A percentile compares a stretch with the other conserved stretches of the same genome.
Conservation (phyloP, 768 basidiomycete species). For the Kondoa malvinella region DNA sequence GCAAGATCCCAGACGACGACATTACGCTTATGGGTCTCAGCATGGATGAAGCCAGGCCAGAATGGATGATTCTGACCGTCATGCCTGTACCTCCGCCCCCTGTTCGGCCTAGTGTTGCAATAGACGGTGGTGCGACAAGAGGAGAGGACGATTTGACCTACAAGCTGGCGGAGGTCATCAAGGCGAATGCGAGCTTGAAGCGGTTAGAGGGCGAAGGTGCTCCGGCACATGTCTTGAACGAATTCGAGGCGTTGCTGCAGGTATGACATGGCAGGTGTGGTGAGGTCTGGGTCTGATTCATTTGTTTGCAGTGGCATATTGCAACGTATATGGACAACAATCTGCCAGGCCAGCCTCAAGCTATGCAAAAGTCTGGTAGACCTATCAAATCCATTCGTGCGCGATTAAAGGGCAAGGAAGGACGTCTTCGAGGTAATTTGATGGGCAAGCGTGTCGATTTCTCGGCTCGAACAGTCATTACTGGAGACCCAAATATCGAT, state of each 20-base stretch:
- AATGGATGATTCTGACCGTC: slow-evolving; percentile 99
- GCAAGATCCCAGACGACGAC: slow-evolving; percentile 83
- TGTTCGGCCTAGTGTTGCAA: slow-evolving; percentile 91
- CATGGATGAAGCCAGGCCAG: slow-evolving; percentile 87
- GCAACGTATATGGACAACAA: slow-evolving; percentile 99
- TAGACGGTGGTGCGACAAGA: slow-evolving; percentile 89
- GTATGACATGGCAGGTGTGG: background rate
- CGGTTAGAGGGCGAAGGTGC: slow-evolving; percentile 91
- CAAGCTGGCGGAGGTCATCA: slow-evolving; percentile 90
- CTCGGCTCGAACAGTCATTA: slow-evolving; percentile 96
- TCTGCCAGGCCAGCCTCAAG: slow-evolving; percentile 93
- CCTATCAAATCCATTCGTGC: slow-evolving; percentile 97
- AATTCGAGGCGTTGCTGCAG: slow-evolving; percentile 64
- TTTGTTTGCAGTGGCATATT: slow-evolving; percentile 61
- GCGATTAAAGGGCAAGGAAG: slow-evolving; percentile 95
- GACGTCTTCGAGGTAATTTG: slow-evolving; percentile 86
- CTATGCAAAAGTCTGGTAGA: slow-evolving; percentile 88
- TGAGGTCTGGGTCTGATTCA: slow-evolving; percentile 1
- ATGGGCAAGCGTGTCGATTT: slow-evolving; percentile 99
- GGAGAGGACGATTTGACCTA: slow-evolving; percentile 97
- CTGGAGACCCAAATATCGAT: slow-evolving; percentile 92
- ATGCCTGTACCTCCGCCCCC: slow-evolving; percentile 95
- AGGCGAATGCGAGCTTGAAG: slow-evolving; percentile 78
- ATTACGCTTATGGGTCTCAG: slow-evolving; percentile 77
- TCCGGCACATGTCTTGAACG: slow-evolving; percentile 83